Conservation (phyloP, 2,329 filamentous ascomycete species). For the Phaeophleospora eucalypticola region DNA sequence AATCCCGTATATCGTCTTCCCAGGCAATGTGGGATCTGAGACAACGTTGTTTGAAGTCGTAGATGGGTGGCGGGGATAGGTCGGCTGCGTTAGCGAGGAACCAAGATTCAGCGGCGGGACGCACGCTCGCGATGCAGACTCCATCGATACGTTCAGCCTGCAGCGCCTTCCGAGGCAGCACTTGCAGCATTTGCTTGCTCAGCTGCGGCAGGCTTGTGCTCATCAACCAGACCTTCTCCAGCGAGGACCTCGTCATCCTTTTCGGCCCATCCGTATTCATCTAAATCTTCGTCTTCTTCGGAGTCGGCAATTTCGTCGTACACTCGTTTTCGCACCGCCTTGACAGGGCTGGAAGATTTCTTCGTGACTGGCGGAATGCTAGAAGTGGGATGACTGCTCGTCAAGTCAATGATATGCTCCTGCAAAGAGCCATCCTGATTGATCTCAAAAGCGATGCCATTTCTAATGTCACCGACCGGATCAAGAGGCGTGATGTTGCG, state of each 20-base stretch:
- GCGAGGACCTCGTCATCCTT: constrained; percentile 53
- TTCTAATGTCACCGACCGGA: constrained; percentile 39
- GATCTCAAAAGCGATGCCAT: constrained; percentile 49
- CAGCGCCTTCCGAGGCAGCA: too few species aligned
- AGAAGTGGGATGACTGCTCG: constrained; percentile 7
- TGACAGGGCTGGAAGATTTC: constrained; percentile 5
- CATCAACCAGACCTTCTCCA: background rate
- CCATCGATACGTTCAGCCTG: too few species aligned
- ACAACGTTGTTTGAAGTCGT: too few species aligned
- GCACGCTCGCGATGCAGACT: too few species aligned
- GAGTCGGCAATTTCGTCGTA: constrained; percentile 56
- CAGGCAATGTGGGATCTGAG: too few species aligned
- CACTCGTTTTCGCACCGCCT: constrained; percentile 52
- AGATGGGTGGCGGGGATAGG: too few species aligned
- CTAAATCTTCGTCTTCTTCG: constrained; percentile 60
- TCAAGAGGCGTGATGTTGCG: constrained; percentile 30
- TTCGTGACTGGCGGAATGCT: background rate
- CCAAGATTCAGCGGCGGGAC: too few species aligned
- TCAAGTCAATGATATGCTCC: constrained; percentile 23
- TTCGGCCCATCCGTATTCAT: constrained; percentile 69
- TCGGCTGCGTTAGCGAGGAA: too few species aligned
- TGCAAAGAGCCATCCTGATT: constrained; percentile 41
- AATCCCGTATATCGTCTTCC: too few species aligned
- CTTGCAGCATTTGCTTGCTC: too few species aligned
- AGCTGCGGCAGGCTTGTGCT: constrained; percentile 1